A percentile compares a stretch with the other conserved stretches of the same genome.
Conservation (phyloP, 306 rosid species). For the Fragaria ananassa region DNA sequence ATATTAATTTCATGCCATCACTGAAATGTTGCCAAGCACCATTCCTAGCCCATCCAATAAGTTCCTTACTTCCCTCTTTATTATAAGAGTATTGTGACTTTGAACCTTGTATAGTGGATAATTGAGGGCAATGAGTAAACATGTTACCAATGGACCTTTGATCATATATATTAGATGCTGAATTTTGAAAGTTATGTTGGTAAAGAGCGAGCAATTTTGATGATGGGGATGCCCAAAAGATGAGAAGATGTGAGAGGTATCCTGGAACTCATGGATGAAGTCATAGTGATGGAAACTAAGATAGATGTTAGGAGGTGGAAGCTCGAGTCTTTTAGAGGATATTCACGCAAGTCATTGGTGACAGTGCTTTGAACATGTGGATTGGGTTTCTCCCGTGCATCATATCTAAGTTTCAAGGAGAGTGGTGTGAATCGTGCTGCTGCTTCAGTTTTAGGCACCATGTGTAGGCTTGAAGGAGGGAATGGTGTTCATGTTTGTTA, state of each 20-base stretch:
- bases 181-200: conserved; percentile 2
- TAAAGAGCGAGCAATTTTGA: not conserved
- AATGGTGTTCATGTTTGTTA: not conserved
- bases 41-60: too few relatives aligned
- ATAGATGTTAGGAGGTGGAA: not conserved
- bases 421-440: not conserved
- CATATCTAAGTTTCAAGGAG: not conserved
- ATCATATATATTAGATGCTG: not conserved
- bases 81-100: not conserved
- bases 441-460: not conserved
- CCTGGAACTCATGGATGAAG: not conserved
- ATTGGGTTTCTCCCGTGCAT: not conserved
- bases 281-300: not conserved
- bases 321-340: not conserved
- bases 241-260: not conserved
- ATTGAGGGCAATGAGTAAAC: not conserved
- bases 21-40: too few relatives aligned
- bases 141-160: not conserved
- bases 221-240: not conserved
- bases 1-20: too few relatives aligned
- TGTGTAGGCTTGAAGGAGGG: not conserved
- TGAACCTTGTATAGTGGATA: not conserved
- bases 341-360: not conserved
- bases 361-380: not conserved
- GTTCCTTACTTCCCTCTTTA: too few relatives aligned